A percentile compares a stretch with the other conserved stretches of the same genome.
Evolutionary conservation across 2,329 filamentous ascomycete genomes (phyloP).

Genomic region (Nothophoma quercina): DNA sequence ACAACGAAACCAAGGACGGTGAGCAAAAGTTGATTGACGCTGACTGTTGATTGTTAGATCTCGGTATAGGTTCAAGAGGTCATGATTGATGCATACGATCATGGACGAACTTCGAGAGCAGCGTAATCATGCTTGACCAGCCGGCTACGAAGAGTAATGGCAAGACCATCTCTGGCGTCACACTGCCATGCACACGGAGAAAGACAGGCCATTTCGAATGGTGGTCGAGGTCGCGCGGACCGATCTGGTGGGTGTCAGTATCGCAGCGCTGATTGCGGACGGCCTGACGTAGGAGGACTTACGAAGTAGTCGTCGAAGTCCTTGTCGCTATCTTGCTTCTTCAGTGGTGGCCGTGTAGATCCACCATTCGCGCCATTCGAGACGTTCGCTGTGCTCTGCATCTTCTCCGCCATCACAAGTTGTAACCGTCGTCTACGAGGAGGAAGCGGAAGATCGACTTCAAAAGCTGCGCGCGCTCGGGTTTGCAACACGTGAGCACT

Average conservation of each 20-base stretch:
- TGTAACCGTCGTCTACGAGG: background rate
- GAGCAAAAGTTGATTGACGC: conserved; percentile 71
- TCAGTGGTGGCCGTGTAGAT: conserved; percentile 18
- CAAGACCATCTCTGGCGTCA: conserved; percentile 75
- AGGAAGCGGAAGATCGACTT: background rate
- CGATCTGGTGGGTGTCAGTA: conserved; percentile 42
- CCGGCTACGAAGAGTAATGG: conserved; percentile 69
- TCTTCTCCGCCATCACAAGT: conserved; percentile 24
- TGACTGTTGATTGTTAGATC: conserved; percentile 49
- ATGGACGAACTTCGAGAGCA: conserved; percentile 52
- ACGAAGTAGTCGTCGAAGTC: conserved; percentile 68
- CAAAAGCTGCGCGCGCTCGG: background rate
- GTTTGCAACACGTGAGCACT: background rate
- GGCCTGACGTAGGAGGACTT: conserved; percentile 31
- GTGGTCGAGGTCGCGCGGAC: conserved; percentile 72
- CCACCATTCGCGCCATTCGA: conserved; percentile 18
- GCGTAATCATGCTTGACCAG: conserved; percentile 72
- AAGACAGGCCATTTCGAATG: conserved; percentile 81
- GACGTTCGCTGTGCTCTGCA: conserved; percentile 20
- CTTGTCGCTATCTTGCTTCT: conserved; percentile 35
- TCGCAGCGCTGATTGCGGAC: background rate
- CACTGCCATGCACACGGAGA: conserved; percentile 76
- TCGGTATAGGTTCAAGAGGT: background rate
- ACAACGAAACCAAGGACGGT: conserved; percentile 84
- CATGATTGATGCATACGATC: conserved; percentile 27